Conservation (phyloP, 2,329 filamentous ascomycete species). For the Atkinsonella texensis region DNA sequence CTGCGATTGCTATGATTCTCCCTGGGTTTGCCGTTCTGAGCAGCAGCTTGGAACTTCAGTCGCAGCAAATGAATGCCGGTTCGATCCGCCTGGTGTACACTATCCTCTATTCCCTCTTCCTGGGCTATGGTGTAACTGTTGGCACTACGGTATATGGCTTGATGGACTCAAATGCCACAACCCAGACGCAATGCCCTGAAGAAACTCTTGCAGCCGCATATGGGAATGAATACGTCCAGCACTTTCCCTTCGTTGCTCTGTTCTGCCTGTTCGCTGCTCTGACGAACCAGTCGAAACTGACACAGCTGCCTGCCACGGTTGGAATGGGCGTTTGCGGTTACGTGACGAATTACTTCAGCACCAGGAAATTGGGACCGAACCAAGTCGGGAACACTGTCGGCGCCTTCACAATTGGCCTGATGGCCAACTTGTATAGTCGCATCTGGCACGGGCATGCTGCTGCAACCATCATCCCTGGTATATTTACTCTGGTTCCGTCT, state of each 20-base stretch:
- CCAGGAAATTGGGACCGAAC: conserved; percentile 53
- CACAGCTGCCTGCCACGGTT: conserved; percentile 67
- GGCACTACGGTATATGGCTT: conserved; percentile 51
- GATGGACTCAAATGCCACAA: conserved; percentile 40
- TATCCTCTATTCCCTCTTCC: conserved; percentile 59
- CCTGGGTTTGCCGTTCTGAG: conserved; percentile 50
- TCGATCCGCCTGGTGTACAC: conserved; percentile 64
- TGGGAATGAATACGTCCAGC: conserved; percentile 36
- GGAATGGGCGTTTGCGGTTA: conserved; percentile 62
- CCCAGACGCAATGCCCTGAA: conserved; percentile 24
- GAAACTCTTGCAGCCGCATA: not conserved
- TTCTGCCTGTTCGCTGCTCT: conserved; percentile 64
- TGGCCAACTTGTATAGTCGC: conserved; percentile 64
- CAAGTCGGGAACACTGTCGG: conserved; percentile 68
- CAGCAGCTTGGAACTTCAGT: conserved; percentile 51
- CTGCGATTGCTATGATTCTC: conserved; percentile 52
- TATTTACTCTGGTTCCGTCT: conserved; percentile 36
- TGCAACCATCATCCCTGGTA: conserved; percentile 32
- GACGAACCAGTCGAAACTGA: conserved; percentile 72
- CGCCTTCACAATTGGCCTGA: conserved; percentile 61
- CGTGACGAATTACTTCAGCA: conserved; percentile 62
- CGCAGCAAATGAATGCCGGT: conserved; percentile 54
- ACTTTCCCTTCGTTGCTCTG: conserved; percentile 50
- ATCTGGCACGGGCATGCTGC: conserved; percentile 37
- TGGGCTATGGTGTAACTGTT: conserved; percentile 61